These are phyloP conservation scores for Cryptococcus floricola DNA, from an alignment of 1,284 basidiomycete species.

Conservation along the genomic window DNA sequence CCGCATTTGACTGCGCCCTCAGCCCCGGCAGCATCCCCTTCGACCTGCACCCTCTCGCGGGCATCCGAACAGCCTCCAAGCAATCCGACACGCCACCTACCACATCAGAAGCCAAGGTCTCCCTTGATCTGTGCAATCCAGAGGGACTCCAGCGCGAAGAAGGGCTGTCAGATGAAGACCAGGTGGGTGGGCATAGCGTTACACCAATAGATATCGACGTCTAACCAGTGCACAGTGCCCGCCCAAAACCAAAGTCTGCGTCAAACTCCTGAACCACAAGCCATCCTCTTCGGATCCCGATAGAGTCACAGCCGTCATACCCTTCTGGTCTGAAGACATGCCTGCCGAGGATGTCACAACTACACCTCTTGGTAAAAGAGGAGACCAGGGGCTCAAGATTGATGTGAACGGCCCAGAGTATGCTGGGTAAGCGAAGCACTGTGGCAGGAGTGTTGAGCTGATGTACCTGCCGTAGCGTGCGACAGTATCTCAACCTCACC, in stretches of 20 bases:
- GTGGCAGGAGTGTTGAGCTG: background rate
- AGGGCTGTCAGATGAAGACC: slow-evolving; percentile 38
- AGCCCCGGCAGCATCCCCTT: slow-evolving; percentile 22
- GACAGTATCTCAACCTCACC: slow-evolving; percentile 38
- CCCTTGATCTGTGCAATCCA: slow-evolving; percentile 34
- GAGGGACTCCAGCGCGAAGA: slow-evolving; percentile 24
- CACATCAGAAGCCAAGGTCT: slow-evolving; percentile 33
- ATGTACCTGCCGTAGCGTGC: slow-evolving; percentile 10
- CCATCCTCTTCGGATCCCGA: slow-evolving; percentile 31
- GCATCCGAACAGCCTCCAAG: slow-evolving; percentile 21
- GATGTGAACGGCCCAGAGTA: slow-evolving; percentile 36
- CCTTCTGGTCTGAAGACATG: slow-evolving; percentile 37
- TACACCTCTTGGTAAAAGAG: slow-evolving; percentile 24
- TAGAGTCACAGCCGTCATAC: slow-evolving; percentile 45
- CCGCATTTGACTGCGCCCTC: slow-evolving; percentile 24
- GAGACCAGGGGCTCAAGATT: slow-evolving; percentile 33
- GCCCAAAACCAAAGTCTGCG: slow-evolving; percentile 37
- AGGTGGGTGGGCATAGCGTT: slow-evolving; percentile 27
- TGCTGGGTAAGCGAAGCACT: slow-evolving; percentile 38
- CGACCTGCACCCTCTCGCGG: slow-evolving; percentile 35
- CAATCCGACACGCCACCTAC: slow-evolving; percentile 43
- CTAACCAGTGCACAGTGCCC: slow-evolving; percentile 34
- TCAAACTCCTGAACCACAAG: slow-evolving; percentile 45
- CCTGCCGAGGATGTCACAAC: slow-evolving; percentile 27
- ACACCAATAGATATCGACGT: background rate